Conservation (phyloP, 805 yeast genomes). For the Ogataea ganodermae region DNA sequence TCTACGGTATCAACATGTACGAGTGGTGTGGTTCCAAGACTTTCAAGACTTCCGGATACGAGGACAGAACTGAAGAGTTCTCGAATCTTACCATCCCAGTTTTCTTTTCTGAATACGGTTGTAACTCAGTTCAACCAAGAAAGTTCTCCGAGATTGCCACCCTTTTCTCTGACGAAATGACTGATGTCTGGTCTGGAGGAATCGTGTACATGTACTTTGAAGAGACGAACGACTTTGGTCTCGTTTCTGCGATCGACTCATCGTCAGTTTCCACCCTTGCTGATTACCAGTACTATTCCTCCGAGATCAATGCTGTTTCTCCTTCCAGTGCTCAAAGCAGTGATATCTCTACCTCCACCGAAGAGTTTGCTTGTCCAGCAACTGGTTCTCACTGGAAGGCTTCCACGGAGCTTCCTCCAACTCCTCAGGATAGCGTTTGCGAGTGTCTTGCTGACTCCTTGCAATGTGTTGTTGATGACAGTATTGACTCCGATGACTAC, state of each 20-base stretch:
- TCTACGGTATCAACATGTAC: constrained; percentile 87
- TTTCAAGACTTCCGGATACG: constrained; percentile 63
- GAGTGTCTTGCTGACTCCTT: constrained; percentile 59
- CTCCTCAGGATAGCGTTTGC: constrained; percentile 67
- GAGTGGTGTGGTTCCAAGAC: constrained; percentile 80
- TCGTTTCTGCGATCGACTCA: constrained; percentile 53
- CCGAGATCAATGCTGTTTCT: constrained; percentile 53
- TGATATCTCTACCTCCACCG: constrained; percentile 43
- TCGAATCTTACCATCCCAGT: constrained; percentile 66
- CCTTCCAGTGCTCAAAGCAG: constrained; percentile 52
- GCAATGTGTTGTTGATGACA: constrained; percentile 59
- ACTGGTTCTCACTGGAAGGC: constrained; percentile 62
- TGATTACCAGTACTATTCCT: constrained; percentile 65
- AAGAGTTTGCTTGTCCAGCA: constrained; percentile 63
- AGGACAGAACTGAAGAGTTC: constrained; percentile 63
- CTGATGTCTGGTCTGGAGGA: constrained; percentile 89
- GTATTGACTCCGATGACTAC: constrained; percentile 58
- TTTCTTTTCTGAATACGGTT: constrained; percentile 84
- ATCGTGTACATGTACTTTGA: constrained; percentile 84
- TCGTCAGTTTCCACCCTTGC: constrained; percentile 56
- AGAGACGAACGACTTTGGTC: constrained; percentile 75
- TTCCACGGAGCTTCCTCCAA: constrained; percentile 70
- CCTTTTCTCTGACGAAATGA: constrained; percentile 66
- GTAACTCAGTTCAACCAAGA: constrained; percentile 72
- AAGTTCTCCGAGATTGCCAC: constrained; percentile 70